Conservation (phyloP, 805 yeast species). For the Alloascoidea hylecoeti region DNA sequence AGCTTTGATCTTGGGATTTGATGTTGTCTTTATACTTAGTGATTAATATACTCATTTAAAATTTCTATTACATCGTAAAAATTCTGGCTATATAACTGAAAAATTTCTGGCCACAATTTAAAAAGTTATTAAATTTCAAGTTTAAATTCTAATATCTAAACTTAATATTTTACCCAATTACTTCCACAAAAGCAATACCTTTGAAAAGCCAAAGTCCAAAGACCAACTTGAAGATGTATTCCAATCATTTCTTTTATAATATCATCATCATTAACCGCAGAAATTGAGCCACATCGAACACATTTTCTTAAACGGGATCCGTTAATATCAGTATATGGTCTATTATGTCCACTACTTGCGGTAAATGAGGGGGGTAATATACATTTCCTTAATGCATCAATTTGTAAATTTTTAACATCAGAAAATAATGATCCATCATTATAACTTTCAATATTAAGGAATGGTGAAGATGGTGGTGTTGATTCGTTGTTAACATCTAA, state of each 20-base stretch:
- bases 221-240: conserved; percentile 18
- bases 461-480: conserved; percentile 4
- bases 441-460: conserved; percentile 3
- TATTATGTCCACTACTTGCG: conserved; percentile 14
- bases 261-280: conserved; percentile 25
- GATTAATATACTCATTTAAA: too few species aligned
- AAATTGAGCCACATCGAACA: conserved; percentile 36
- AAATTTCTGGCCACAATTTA: too few species aligned
- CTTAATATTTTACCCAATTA: conserved; percentile 30
- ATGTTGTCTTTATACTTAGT: too few species aligned
- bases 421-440: background rate
- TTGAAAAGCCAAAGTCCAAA: conserved; percentile 55
- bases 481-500: conserved; percentile 6
- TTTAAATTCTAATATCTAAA: too few species aligned
- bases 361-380: conserved; percentile 21
- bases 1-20: too few species aligned
- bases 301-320: conserved; percentile 28
- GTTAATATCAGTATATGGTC: conserved; percentile 8
- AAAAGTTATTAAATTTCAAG: too few species aligned
- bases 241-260: conserved; percentile 16
- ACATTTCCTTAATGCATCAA: conserved; percentile 22
- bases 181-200: conserved; percentile 72
- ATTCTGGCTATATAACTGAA: too few species aligned
- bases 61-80: too few species aligned
- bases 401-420: conserved; percentile 3